A percentile compares a stretch with the other conserved stretches of the same genome.
phyloP scores from a whole-genome alignment of 176 grass and related monocot species.

The Canna indica region DNA sequence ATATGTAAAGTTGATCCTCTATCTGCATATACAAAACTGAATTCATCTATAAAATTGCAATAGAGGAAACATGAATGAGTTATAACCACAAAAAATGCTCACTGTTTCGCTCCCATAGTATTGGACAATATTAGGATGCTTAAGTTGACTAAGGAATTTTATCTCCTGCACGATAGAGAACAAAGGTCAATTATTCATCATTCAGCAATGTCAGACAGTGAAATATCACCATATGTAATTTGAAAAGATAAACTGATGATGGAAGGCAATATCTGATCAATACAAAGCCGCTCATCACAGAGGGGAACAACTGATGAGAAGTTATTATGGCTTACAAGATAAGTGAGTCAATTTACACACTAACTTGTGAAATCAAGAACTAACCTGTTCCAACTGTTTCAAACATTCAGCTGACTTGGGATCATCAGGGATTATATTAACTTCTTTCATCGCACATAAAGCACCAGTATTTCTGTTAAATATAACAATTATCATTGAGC shows the following conservation, averaged over 20 bases:
- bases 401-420: slow-evolving; percentile 78
- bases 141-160: slow-evolving; percentile 85
- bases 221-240: background rate
- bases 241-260: background rate
- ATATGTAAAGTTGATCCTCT: slow-evolving; percentile 91
- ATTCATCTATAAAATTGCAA: slow-evolving; percentile 1
- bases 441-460: slow-evolving; percentile 98
- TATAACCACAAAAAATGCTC: slow-evolving; percentile 21
- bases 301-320: background rate
- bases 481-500: background rate
- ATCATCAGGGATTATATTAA: slow-evolving; percentile 95
- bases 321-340: background rate
- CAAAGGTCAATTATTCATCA: slow-evolving; percentile 24
- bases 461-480: slow-evolving; percentile 72
- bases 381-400: slow-evolving; percentile 86
- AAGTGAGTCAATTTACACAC: background rate
- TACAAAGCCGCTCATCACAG: background rate
- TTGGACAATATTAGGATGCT: slow-evolving; percentile 91
- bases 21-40: slow-evolving; percentile 30
- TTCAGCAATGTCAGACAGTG: background rate
- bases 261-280: background rate
- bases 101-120: slow-evolving; percentile 97
- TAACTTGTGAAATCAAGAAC: slow-evolving; percentile 8
- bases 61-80: slow-evolving; percentile 7
- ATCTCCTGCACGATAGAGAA: slow-evolving; percentile 60